A percentile compares a stretch with the other conserved stretches of the same genome.
Evolutionary conservation across 106 monocot species (phyloP).

Genomic region (Dendrobium huoshanense): DNA sequence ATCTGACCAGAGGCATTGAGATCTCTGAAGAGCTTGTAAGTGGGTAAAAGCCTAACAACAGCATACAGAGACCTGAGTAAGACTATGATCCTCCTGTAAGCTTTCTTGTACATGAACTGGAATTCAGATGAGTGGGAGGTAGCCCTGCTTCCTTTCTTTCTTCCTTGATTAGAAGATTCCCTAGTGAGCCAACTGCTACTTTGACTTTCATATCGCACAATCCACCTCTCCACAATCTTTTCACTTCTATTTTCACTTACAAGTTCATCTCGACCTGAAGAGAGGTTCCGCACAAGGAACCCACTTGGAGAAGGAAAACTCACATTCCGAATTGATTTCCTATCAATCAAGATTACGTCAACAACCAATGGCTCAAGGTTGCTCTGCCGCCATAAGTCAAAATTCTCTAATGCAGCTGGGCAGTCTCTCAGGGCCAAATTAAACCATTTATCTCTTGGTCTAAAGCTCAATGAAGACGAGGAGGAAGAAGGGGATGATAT

Average conservation of each 20-base stretch:
- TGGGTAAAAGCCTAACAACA: slow-evolving; percentile 66
- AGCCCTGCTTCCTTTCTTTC: slow-evolving; percentile 16
- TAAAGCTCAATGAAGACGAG: slow-evolving; percentile 28
- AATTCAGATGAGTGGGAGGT: slow-evolving; percentile 32
- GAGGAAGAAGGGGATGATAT: slow-evolving; percentile 32
- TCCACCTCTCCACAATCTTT: slow-evolving; percentile 63
- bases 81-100: slow-evolving; percentile 44
- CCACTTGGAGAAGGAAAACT: background rate
- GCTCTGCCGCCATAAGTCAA: slow-evolving; percentile 62
- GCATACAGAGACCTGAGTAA: slow-evolving; percentile 74
- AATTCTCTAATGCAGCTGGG: slow-evolving; percentile 59
- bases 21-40: slow-evolving; percentile 67
- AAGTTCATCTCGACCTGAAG: slow-evolving; percentile 12
- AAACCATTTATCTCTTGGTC: slow-evolving; percentile 65
- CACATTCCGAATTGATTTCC: background rate
- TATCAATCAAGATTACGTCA: slow-evolving; percentile 36
- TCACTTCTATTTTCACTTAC: slow-evolving; percentile 9
- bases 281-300: slow-evolving; percentile 4
- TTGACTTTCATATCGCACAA: slow-evolving; percentile 44
- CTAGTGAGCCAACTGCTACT: slow-evolving; percentile 6
- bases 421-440: slow-evolving; percentile 53
- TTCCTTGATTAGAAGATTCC: slow-evolving; percentile 11
- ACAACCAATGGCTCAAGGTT: slow-evolving; percentile 63
- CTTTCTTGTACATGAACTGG: slow-evolving; percentile 33
- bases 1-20: slow-evolving; percentile 51